Conservation (phyloP, 1,284 basidiomycete species). For the Coniferiporia weirii region DNA sequence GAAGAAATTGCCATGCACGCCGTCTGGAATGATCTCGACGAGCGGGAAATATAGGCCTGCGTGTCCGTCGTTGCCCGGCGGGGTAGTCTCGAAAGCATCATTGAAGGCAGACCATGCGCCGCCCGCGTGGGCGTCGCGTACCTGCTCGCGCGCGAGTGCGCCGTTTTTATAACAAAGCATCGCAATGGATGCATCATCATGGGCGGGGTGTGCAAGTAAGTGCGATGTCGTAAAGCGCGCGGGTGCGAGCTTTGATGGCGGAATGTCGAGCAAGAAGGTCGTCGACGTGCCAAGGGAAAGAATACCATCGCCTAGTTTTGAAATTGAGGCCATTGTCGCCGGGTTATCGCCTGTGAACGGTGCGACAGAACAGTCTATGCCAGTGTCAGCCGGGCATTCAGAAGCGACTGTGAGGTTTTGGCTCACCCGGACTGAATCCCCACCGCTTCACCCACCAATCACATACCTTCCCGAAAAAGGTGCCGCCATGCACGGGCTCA, state of each 20-base stretch:
- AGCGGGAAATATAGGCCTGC: conserved; percentile 72
- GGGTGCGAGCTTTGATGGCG: conserved; percentile 52
- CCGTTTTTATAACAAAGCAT: conserved; percentile 88
- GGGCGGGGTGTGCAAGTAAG: conserved; percentile 65
- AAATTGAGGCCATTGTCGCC: conserved; percentile 78
- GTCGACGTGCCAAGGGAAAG: conserved; percentile 91
- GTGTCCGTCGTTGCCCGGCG: conserved; percentile 56
- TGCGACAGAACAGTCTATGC: conserved; percentile 68
- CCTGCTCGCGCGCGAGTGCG: conserved; percentile 74
- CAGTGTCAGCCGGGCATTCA: not conserved
- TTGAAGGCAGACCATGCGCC: conserved; percentile 73
- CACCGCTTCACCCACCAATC: conserved; percentile 73
- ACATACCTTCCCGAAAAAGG: conserved; percentile 60
- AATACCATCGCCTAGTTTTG: conserved; percentile 79
- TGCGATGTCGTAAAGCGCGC: conserved; percentile 71
- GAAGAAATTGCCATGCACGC: conserved; percentile 62
- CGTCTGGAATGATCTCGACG: conserved; percentile 81
- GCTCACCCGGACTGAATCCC: conserved; percentile 64
- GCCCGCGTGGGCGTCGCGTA: conserved; percentile 65
- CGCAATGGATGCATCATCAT: conserved; percentile 55
- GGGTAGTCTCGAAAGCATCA: conserved; percentile 50
- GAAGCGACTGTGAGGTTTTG: not conserved
- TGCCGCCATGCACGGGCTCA: conserved; percentile 70
- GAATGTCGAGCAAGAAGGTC: conserved; percentile 77
- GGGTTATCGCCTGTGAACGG: conserved; percentile 93